These are phyloP conservation scores for Pestalotiopsis sp. DNA, from an alignment of 2,329 filamentous ascomycete species.

Conservation along the genomic window DNA sequence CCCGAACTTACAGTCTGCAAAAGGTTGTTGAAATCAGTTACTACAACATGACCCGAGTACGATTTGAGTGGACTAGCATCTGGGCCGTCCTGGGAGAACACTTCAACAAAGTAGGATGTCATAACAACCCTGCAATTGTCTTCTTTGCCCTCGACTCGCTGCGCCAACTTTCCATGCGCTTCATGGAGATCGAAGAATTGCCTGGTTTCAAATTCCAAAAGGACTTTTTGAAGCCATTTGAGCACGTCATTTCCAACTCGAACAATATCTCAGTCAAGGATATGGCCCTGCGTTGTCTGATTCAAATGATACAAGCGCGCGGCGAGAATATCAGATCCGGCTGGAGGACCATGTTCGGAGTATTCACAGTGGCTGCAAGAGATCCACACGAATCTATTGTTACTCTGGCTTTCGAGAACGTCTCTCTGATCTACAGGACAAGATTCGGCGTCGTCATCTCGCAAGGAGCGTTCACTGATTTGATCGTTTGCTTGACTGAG, in stretches of 20 bases:
- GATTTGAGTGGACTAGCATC: conserved; percentile 97
- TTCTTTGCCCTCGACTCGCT: conserved; percentile 97
- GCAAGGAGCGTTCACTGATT: conserved; percentile 93
- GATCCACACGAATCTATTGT: conserved; percentile 96
- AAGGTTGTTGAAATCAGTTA: conserved; percentile 99
- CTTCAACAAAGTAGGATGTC: conserved; percentile 96
- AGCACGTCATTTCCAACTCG: conserved; percentile 95
- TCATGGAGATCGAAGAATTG: conserved; percentile 97
- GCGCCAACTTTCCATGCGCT: conserved; percentile 95
- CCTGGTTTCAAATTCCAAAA: conserved; percentile 99
- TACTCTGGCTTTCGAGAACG: conserved; percentile 95
- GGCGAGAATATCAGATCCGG: conserved; percentile 97
- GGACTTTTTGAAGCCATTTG: conserved; percentile 97
- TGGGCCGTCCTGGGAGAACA: conserved; percentile 98
- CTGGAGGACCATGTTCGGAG: conserved; percentile 99
- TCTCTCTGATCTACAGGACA: conserved; percentile 92
- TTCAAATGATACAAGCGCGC: conserved; percentile 98
- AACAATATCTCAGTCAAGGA: conserved; percentile 93
- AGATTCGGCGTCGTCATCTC: conserved; percentile 95
- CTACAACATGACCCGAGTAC: conserved; percentile 98
- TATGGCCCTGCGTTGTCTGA: conserved; percentile 92
- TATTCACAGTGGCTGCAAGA: conserved; percentile 92
- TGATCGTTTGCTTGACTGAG: conserved; percentile 94
- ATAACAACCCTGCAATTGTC: conserved; percentile 94
- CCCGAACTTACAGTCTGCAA: conserved; percentile 94